Base-by-base conservation (phyloP, 1,139 yeast genomes). In the Yamadazyma kanchanaburiensis region DNA sequence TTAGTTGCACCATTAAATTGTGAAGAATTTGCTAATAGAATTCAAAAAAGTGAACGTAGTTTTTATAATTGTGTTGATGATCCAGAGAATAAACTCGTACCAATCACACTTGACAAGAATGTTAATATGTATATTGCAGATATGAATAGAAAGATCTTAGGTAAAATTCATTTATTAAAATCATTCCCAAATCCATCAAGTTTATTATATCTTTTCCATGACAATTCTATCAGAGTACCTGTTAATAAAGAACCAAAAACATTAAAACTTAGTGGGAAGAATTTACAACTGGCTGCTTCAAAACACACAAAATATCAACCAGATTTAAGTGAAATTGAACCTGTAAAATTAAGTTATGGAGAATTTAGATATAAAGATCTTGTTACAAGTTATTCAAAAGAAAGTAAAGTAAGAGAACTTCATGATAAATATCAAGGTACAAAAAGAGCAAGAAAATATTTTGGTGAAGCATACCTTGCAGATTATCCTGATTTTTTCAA, bases 391-490 rank as follows among this genome's bases (percentile, higher is more conserved):
- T 42, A 27, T 23, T 12, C 15, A 3, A 30, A 28, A 3, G 22
- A 30, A 3, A 33, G 33, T 10, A 16, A 12, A n/a, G 43, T 42
- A 4, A 30, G 12, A 21, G 13, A 12, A 10, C 28, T 43, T 14
- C 33, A 34, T 21, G 28, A 31, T 3, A 25, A 38, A 21, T 41
- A 43, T 23, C 27, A 28, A 15, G 40, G 32, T 7, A 28, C 34
- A 1, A 42, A 38, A 29, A 33, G 44, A 22, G 48, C 47, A 3
- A 34, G 37, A n/a, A 77, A 77, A 43, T 70, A 73, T 42, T 76
- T 76, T 42, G 40, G 49, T 13, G 85, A 79, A 47, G 80, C 75
- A 3, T 62, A 58, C 34, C 40, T 71, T 5, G 6, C 51, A 14
- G 51, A 40, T 13, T 29, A 28, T 5, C 58, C 53, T 21, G 53